Conservation (phyloP, 768 basidiomycete genomes). For the Tulasnella sp. region DNA sequence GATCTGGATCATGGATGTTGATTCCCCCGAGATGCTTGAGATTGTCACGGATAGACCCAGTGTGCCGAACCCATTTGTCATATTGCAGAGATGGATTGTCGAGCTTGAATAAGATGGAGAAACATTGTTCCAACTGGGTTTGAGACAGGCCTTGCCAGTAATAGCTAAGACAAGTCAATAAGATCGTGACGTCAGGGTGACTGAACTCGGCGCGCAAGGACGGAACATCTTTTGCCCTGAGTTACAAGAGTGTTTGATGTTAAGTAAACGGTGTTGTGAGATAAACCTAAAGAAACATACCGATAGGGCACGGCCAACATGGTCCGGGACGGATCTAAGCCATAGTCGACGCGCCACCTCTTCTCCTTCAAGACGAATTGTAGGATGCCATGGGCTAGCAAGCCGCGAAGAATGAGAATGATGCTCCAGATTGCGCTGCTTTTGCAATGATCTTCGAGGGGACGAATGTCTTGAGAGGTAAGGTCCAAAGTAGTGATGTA, state of each 20-base stretch:
- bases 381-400: constrained; percentile 33
- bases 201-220: too few species aligned
- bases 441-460: not conserved
- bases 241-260: too few species aligned
- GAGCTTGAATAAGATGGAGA: not conserved
- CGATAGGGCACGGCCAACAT: constrained; percentile 41
- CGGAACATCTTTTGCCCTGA: too few species aligned
- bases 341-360: constrained; percentile 43
- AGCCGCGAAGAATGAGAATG: constrained; percentile 35
- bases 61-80: not conserved
- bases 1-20: not conserved
- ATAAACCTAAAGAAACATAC: too few species aligned
- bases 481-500: constrained; percentile 23
- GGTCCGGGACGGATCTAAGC: constrained; percentile 29
- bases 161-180: constrained; percentile 21
- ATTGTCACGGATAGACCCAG: not conserved
- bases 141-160: constrained; percentile 3
- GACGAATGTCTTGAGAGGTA: not conserved
- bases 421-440: constrained; percentile 24
- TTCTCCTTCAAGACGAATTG: constrained; percentile 28
- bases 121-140: not conserved
- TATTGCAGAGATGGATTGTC: constrained; percentile 1
- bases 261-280: too few species aligned
- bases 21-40: not conserved
- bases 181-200: constrained; percentile 5